Evolutionary conservation across 768 basidiomycete genomes (phyloP).

Genomic region (Suillus placidus): DNA sequence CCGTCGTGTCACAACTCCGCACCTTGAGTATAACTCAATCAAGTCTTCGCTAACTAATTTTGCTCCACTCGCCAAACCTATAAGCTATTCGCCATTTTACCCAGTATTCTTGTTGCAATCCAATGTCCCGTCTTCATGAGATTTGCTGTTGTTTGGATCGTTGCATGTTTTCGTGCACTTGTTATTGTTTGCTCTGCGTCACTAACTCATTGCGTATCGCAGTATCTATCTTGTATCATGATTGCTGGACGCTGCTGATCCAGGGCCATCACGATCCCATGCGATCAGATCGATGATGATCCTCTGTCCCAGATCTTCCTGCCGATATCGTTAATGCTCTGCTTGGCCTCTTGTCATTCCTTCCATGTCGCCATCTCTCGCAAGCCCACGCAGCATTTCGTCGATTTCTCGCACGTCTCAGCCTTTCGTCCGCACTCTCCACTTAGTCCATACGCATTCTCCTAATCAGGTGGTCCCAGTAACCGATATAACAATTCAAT

Average conservation of each 20-base stretch:
- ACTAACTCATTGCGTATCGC: background rate
- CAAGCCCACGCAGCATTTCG: background rate
- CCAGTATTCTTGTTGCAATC: background rate
- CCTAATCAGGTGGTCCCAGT: background rate
- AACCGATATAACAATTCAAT: background rate
- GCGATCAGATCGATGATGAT: background rate
- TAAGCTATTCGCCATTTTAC: background rate
- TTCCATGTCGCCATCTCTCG: background rate
- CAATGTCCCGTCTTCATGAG: background rate
- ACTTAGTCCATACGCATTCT: background rate
- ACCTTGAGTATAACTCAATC: background rate
- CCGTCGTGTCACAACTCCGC: background rate
- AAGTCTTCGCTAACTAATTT: background rate
- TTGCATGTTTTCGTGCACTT: background rate
- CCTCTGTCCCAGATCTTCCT: background rate
- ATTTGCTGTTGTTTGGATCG: background rate
- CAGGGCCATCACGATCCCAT: background rate
- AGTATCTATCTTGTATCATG: background rate
- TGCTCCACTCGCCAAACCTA: background rate
- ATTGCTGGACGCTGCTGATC: background rate
- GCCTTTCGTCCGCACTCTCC: background rate
- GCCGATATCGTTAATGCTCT: background rate
- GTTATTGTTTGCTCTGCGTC: background rate
- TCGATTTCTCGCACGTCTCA: background rate
- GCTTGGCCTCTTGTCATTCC: background rate